Percentiles rank a stretch among this genome's conserved stretches.
These are phyloP conservation scores for Xylariomycetidae sp. DNA, from an alignment of 2,329 filamentous ascomycete genomes.

Conservation along the genomic window DNA sequence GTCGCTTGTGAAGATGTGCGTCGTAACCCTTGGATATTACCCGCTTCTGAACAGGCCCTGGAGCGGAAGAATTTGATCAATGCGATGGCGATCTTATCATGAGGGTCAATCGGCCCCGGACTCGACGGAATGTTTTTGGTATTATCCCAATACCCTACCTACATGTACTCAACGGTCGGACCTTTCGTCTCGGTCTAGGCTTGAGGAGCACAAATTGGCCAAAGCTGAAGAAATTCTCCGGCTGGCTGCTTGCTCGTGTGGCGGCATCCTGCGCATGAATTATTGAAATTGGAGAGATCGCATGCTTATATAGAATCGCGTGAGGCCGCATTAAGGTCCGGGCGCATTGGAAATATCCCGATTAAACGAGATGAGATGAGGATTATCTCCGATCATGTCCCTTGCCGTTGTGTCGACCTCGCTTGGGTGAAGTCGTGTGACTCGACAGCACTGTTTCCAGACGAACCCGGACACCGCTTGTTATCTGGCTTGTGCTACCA, in stretches of 20 bases:
- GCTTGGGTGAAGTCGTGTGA: no score
- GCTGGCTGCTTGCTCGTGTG: slow-evolving; percentile 21
- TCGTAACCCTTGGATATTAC: no score
- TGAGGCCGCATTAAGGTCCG: slow-evolving; percentile 26
- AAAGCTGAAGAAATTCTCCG: slow-evolving; percentile 20
- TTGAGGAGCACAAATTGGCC: slow-evolving; percentile 16
- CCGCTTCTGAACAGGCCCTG: no score
- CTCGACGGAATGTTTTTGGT: background rate
- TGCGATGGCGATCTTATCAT: no score
- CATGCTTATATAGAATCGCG: slow-evolving; percentile 19
- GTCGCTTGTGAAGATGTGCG: no score
- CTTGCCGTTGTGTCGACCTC: slow-evolving; percentile 5
- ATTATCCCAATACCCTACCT: background rate
- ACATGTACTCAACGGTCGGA: slow-evolving; percentile 6
- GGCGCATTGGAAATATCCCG: slow-evolving; percentile 28
- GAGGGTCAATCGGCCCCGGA: no score
- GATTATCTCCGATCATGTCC: slow-evolving; percentile 1
- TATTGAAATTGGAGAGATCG: slow-evolving; percentile 20
- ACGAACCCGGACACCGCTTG: no score
- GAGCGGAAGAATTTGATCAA: no score
- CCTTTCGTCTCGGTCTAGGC: slow-evolving; percentile 11
- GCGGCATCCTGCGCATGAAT: slow-evolving; percentile 27
- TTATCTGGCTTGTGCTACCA: no score
- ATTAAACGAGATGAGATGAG: slow-evolving; percentile 26
- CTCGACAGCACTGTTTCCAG: no score